A percentile compares a stretch with the other conserved stretches of the same genome.
phyloP scores from a whole-genome alignment of 331 rosid genomes.

The Rhamnella rubrinervis region DNA sequence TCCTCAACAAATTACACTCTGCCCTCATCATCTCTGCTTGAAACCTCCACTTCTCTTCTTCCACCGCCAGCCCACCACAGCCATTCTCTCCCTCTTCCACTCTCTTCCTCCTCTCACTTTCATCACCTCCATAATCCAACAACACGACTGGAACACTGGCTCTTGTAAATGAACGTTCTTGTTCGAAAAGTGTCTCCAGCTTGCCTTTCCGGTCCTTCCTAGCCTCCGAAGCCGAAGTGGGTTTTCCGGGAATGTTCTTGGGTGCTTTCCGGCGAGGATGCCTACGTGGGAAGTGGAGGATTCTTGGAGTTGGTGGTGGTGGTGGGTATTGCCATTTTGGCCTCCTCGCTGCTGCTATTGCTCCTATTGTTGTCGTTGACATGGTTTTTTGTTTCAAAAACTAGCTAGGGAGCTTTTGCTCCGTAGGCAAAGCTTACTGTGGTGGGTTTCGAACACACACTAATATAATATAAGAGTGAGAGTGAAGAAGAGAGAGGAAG shows the following conservation, averaged over 20 bases:
- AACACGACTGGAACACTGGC: slow-evolving; percentile 46
- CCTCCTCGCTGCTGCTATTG: slow-evolving; percentile 41
- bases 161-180: slow-evolving; percentile 39
- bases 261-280: slow-evolving; percentile 53
- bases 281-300: slow-evolving; percentile 73
- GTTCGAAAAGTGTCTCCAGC: slow-evolving; percentile 62
- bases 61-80: slow-evolving; percentile 31
- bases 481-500: slow-evolving; percentile 12
- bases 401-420: not conserved
- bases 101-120: slow-evolving; percentile 36
- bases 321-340: slow-evolving; percentile 80
- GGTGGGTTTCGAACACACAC: not conserved
- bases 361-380: slow-evolving; percentile 27
- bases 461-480: not conserved
- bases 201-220: slow-evolving; percentile 34
- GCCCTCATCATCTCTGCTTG: slow-evolving; percentile 94
- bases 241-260: slow-evolving; percentile 32
- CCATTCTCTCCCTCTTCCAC: not conserved
- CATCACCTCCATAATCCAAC: slow-evolving; percentile 41
- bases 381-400: not conserved
- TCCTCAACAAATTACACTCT: slow-evolving; percentile 83
- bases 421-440: not conserved
- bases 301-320: slow-evolving; percentile 72
- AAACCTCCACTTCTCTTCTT: slow-evolving; percentile 87
- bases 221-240: slow-evolving; percentile 19